These are phyloP conservation scores for Hawksworthiomyces lignivorus DNA, from an alignment of 2,329 filamentous ascomycete species.

Conservation along the genomic window DNA sequence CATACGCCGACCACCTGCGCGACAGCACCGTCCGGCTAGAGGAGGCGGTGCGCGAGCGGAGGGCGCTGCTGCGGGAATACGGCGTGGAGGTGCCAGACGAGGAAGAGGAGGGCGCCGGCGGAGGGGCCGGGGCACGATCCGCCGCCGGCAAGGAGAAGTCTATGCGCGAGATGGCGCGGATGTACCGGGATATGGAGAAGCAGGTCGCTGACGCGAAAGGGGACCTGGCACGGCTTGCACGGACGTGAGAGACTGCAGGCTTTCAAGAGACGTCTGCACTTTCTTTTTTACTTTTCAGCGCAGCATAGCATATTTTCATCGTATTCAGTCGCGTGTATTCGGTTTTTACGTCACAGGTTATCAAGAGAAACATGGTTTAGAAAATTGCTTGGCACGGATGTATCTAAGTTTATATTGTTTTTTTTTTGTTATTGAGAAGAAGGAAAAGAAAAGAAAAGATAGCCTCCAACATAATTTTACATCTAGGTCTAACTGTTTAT, in stretches of 20 bases:
- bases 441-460: background rate
- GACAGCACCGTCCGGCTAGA: slow-evolving; percentile 39
- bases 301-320: no score
- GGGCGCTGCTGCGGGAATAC: slow-evolving; percentile 40
- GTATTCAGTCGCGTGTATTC: no score
- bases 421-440: background rate
- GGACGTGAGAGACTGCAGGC: no score
- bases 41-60: slow-evolving; percentile 34
- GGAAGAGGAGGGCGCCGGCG: slow-evolving; percentile 15
- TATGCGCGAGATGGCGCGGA: slow-evolving; percentile 46
- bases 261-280: no score
- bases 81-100: slow-evolving; percentile 38
- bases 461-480: slow-evolving; percentile 1
- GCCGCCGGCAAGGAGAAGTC: slow-evolving; percentile 38
- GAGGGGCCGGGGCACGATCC: no score
- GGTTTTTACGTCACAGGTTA: no score
- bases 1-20: slow-evolving; percentile 41
- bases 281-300: no score
- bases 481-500: slow-evolving; percentile 1
- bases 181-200: slow-evolving; percentile 41
- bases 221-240: slow-evolving; percentile 31
- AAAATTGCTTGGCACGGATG: no score
- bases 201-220: slow-evolving; percentile 41
- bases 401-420: no score
- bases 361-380: no score